phyloP scores from a whole-genome alignment of 805 yeast species.

The Nakazawaea molendinolei region DNA sequence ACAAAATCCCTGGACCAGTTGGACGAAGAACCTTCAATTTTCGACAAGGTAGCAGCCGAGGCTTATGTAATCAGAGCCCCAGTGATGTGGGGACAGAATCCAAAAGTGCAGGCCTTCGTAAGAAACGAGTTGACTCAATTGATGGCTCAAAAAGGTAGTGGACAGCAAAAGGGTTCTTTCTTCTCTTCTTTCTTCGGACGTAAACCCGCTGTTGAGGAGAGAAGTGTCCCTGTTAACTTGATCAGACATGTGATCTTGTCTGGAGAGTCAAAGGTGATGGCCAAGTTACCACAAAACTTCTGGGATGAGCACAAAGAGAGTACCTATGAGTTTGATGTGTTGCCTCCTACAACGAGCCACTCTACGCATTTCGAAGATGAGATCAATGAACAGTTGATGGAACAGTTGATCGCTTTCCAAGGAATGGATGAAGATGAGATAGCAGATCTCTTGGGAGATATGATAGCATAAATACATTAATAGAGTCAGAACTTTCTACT shows the following conservation, averaged over 20 bases:
- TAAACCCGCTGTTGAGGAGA: conserved; percentile 8
- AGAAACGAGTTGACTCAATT: conserved; percentile 31
- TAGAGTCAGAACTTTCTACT: background rate
- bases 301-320: conserved; percentile 61
- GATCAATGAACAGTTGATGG: conserved; percentile 40
- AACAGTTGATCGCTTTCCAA: conserved; percentile 32
- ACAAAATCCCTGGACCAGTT: conserved; percentile 17
- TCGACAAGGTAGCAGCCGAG: conserved; percentile 38
- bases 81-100: conserved; percentile 39
- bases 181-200: conserved; percentile 11
- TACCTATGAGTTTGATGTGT: conserved; percentile 61
- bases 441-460: background rate
- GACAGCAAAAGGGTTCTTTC: conserved; percentile 3
- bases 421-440: conserved; percentile 24
- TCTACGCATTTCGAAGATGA: conserved; percentile 33
- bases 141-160: background rate
- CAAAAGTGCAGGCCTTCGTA: conserved; percentile 39
- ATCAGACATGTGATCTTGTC: conserved; percentile 64
- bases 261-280: conserved; percentile 67
- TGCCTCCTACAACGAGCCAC: no score
- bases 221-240: conserved; percentile 51
- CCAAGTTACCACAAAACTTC: conserved; percentile 52
- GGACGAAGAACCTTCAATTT: conserved; percentile 21
- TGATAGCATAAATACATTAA: background rate
- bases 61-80: conserved; percentile 55